These are phyloP conservation scores for Nemania bipapillata DNA, from an alignment of 2,329 filamentous ascomycete species.

Conservation along the genomic window DNA sequence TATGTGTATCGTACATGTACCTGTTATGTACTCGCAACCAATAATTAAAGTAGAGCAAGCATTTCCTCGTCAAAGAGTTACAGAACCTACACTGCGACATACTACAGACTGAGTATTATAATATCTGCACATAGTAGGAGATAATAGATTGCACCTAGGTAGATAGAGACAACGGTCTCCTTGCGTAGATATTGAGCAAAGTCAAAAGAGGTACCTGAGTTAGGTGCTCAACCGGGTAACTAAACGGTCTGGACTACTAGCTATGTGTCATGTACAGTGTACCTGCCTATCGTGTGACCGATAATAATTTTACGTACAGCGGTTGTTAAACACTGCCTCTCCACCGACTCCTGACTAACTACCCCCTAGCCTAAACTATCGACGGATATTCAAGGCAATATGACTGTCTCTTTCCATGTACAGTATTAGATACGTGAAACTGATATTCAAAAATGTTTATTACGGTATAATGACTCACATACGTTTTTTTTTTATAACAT, in stretches of 20 bases:
- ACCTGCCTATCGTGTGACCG: conserved; percentile 13
- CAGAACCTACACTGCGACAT: background rate
- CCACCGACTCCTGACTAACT: conserved; percentile 7
- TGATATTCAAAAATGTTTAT: background rate
- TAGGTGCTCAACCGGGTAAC: background rate
- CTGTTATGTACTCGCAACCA: background rate
- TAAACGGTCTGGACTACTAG: conserved; percentile 9
- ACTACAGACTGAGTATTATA: background rate
- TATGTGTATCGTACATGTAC: background rate
- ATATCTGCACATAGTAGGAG: background rate
- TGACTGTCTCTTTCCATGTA: background rate
- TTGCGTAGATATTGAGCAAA: background rate
- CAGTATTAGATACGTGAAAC: background rate
- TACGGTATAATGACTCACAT: background rate
- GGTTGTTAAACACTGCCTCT: background rate
- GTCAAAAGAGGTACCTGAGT: background rate
- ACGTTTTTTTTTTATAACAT: background rate
- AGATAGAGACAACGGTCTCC: background rate
- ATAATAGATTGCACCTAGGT: background rate
- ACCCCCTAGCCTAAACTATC: background rate
- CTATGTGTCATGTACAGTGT: conserved; percentile 13
- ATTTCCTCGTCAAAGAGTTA: background rate
- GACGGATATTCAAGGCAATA: conserved; percentile 28
- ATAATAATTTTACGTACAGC: conserved; percentile 17
- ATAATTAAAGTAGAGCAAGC: background rate